phyloP scores from a whole-genome alignment of 2,329 filamentous ascomycete species.

The Leptodontidium sp. region DNA sequence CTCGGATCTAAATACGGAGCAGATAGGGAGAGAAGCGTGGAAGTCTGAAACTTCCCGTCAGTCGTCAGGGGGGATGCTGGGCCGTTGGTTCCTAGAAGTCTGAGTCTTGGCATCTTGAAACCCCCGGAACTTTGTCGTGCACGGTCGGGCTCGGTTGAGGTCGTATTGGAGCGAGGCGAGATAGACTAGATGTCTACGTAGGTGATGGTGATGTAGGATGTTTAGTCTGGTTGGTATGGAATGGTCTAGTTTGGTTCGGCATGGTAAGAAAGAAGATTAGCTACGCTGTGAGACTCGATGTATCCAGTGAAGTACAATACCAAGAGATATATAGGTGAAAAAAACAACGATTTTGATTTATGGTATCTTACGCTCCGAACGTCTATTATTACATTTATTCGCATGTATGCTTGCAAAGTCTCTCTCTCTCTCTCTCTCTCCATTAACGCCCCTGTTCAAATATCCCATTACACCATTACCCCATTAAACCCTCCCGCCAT shows the following conservation, averaged over 20 bases:
- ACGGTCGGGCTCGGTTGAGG: neutral
- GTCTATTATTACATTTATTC: slow-evolving; percentile 4
- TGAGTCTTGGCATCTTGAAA: slow-evolving; percentile 10
- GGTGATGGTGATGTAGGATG: too few relatives aligned
- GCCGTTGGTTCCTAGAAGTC: too few relatives aligned
- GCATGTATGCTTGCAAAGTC: neutral
- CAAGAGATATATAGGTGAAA: too few relatives aligned
- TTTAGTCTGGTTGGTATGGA: neutral
- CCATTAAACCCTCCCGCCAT: neutral
- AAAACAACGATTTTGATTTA: neutral
- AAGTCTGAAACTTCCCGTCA: neutral
- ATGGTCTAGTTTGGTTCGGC: neutral
- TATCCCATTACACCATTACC: neutral
- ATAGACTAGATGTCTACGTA: too few relatives aligned
- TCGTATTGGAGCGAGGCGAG: neutral
- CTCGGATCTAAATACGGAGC: neutral
- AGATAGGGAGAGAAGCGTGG: neutral
- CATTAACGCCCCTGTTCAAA: neutral
- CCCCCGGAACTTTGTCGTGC: neutral
- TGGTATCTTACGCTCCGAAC: slow-evolving; percentile 12
- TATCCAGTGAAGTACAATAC: too few relatives aligned
- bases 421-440: neutral
- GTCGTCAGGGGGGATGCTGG: neutral
- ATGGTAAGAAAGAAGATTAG: neutral
- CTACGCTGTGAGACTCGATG: too few relatives aligned